Conservation (phyloP, 371 early-diverging fungal species). For the Blakeslea trispora region DNA sequence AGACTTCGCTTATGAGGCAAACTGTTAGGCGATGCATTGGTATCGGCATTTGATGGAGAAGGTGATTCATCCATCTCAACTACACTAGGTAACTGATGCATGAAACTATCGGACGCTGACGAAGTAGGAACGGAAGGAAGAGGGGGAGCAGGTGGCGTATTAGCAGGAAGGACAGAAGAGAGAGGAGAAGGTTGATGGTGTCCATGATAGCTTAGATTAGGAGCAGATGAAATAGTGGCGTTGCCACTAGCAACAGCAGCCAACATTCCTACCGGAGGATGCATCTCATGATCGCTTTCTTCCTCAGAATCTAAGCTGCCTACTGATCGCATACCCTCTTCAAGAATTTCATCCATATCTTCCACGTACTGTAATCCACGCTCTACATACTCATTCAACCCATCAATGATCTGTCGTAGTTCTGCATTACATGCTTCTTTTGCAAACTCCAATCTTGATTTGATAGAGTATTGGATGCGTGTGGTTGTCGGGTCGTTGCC, state of each 20-base stretch:
- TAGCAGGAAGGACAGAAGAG: not conserved
- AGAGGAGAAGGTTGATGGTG: not conserved
- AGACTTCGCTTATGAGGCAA: constrained; percentile 30
- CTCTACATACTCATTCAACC: constrained; percentile 73
- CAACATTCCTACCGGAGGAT: not conserved
- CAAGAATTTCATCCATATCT: constrained; percentile 36
- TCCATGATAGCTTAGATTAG: too few relatives aligned
- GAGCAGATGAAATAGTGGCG: too few relatives aligned
- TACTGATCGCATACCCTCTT: constrained; percentile 25
- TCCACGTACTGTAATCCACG: constrained; percentile 63
- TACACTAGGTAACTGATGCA: constrained; percentile 15
- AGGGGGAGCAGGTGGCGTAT: not conserved
- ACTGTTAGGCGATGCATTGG: constrained; percentile 4
- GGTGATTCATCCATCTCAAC: constrained; percentile 18
- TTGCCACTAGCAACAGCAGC: not conserved
- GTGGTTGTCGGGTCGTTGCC: constrained; percentile 7
- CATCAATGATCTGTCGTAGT: constrained; percentile 65
- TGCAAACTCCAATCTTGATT: constrained; percentile 41
- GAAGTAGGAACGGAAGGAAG: not conserved
- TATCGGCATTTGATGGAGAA: not conserved
- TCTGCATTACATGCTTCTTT: constrained; percentile 50
- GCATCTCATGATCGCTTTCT: constrained; percentile 15
- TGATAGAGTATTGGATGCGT: constrained; percentile 40
- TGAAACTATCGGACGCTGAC: not conserved
- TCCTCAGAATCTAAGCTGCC: constrained; percentile 27